phyloP scores from a whole-genome alignment of 202 grass and related monocot species.

The Carex arenaria region DNA sequence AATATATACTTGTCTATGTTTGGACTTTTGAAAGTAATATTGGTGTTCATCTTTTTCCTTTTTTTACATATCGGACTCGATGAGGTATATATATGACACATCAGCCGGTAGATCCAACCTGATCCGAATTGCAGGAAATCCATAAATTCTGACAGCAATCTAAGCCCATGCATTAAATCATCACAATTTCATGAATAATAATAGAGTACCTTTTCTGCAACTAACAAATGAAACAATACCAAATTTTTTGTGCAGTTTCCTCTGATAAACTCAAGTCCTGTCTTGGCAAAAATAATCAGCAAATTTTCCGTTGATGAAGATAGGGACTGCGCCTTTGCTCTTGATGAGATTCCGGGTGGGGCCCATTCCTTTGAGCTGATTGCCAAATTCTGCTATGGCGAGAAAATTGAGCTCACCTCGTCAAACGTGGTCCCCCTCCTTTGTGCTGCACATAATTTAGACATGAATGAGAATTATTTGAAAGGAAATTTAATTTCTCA shows the following conservation, averaged over 20 bases:
- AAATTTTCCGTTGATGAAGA: slow-evolving; percentile 43
- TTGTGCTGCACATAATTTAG: slow-evolving; percentile 75
- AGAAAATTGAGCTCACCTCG: slow-evolving; percentile 74
- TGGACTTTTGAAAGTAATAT: not conserved
- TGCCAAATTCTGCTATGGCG: slow-evolving; percentile 86
- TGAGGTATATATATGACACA: not conserved
- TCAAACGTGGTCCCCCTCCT: slow-evolving; percentile 76
- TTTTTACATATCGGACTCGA: not conserved
- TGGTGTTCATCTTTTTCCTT: not conserved
- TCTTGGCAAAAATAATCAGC: slow-evolving; percentile 72
- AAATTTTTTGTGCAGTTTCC: slow-evolving; percentile 62
- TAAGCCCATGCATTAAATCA: not conserved
- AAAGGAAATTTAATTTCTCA: slow-evolving; percentile 78
- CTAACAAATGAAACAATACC: not conserved
- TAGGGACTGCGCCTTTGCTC: slow-evolving; percentile 56
- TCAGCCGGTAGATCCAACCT: not conserved
- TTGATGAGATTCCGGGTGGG: slow-evolving; percentile 85
- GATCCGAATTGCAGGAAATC: not conserved
- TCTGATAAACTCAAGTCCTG: slow-evolving; percentile 69
- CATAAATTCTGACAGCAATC: not conserved
- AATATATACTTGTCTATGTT: not conserved
- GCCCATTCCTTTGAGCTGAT: slow-evolving; percentile 83
- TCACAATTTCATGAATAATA: not conserved
- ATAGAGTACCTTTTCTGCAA: not conserved
- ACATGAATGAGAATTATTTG: slow-evolving; percentile 81